Evolutionary conservation across 805 yeast species (phyloP).

Genomic region (Candida khao-thaluensis): DNA sequence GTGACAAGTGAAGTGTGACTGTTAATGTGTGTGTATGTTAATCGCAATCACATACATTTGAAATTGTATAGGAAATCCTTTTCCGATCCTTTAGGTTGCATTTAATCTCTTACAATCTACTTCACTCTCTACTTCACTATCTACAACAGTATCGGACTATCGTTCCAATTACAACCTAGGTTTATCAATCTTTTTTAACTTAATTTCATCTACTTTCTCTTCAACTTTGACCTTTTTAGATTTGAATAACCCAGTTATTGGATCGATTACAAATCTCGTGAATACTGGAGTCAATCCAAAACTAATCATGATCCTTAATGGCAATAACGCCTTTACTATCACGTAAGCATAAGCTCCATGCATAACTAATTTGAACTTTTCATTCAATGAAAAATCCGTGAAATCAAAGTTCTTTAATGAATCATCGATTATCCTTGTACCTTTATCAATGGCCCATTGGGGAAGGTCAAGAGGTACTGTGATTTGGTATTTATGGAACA

Average conservation of each 20-base stretch:
- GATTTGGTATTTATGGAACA: conserved; percentile 54
- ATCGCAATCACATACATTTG: too few species aligned
- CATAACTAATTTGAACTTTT: conserved; percentile 53
- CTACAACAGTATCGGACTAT: too few species aligned
- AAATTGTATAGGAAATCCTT: too few species aligned
- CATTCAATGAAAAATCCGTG: conserved; percentile 39
- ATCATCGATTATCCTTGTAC: conserved; percentile 56
- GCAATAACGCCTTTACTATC: conserved; percentile 59
- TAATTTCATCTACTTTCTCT: conserved; percentile 1
- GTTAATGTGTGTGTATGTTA: too few species aligned
- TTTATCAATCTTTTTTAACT: conserved; percentile 21
- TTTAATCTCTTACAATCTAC: too few species aligned
- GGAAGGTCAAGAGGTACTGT: conserved; percentile 56
- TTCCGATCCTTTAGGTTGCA: too few species aligned
- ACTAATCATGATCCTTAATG: conserved; percentile 52
- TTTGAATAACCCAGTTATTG: conserved; percentile 33
- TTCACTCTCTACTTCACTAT: too few species aligned
- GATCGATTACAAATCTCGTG: conserved; percentile 51
- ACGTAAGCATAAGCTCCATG: conserved; percentile 80
- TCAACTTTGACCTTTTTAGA: conserved; percentile 7
- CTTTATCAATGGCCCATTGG: conserved; percentile 58
- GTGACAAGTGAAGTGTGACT: too few species aligned
- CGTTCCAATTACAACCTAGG: conserved; percentile 34
- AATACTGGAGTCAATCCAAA: conserved; percentile 57
- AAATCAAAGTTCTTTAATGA: conserved; percentile 42